These are phyloP conservation scores for Erodium chrysanthum DNA, from an alignment of 441 rosid genomes.

Conservation along the genomic window DNA sequence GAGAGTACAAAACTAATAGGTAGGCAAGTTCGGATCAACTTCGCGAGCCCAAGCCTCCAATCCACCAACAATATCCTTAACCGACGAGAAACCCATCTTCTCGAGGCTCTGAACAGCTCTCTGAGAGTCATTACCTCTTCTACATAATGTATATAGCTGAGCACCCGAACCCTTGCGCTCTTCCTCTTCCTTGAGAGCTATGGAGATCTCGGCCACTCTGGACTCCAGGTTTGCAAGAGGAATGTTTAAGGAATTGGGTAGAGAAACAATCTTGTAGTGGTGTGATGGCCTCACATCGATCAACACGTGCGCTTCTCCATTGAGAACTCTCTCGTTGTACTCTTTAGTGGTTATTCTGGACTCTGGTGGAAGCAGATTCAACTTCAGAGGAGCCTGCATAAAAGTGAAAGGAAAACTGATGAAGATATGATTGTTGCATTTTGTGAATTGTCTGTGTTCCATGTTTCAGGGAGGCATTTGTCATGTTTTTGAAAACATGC, in stretches of 20 bases:
- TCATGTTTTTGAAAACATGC: too few relatives aligned
- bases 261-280: constrained; percentile 75
- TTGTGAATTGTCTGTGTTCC: too few relatives aligned
- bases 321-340: constrained; percentile 36
- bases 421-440: not conserved
- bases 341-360: constrained; percentile 61
- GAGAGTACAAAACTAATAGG: constrained; percentile 23
- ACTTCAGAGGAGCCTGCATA: constrained; percentile 48
- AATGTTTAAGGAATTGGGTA: constrained; percentile 61
- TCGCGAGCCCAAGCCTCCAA: constrained; percentile 66
- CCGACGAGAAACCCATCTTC: constrained; percentile 44
- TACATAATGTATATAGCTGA: constrained; percentile 51
- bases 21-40: constrained; percentile 50
- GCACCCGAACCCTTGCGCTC: constrained; percentile 24
- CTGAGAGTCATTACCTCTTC: constrained; percentile 90
- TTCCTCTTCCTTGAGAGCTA: constrained; percentile 43
- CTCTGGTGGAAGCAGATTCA: constrained; percentile 48
- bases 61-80: constrained; percentile 73
- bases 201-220: constrained; percentile 52
- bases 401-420: not conserved
- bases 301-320: constrained; percentile 43
- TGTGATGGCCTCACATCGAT: constrained; percentile 81
- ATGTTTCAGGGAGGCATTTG: too few relatives aligned
- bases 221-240: constrained; percentile 55
- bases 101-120: constrained; percentile 65